Evolutionary conservation across 208 protist species (phyloP).

Genomic region (Trypanosoma vivax): DNA sequence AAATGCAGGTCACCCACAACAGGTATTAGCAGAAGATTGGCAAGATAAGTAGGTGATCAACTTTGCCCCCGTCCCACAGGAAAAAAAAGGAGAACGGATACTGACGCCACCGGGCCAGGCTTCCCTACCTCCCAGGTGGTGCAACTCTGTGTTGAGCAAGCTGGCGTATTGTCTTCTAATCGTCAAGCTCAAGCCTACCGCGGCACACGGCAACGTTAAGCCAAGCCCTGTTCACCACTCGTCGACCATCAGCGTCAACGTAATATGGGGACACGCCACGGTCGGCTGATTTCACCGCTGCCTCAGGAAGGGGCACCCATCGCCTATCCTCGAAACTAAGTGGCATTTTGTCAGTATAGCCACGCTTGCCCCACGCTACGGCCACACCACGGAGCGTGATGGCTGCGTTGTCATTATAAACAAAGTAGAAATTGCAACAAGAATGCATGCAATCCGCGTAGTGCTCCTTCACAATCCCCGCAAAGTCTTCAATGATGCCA

Average conservation of each 20-base stretch:
- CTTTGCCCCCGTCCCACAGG: too few species aligned
- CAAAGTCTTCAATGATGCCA: conserved; percentile 18
- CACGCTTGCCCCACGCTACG: conserved; percentile 7
- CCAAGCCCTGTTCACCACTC: conserved; percentile 24
- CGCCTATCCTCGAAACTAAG: conserved; percentile 32
- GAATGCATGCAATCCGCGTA: conserved; percentile 18
- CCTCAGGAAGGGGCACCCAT: conserved; percentile 50
- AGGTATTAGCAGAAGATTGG: too few species aligned
- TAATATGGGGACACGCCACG: conserved; percentile 20
- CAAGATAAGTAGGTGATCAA: too few species aligned
- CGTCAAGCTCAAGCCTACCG: too few species aligned
- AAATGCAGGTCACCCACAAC: too few species aligned
- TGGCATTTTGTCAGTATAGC: conserved; percentile 7
- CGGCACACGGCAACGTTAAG: too few species aligned
- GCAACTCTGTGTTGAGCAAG: too few species aligned
- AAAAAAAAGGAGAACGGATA: too few species aligned
- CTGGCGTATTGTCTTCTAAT: too few species aligned
- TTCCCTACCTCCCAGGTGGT: too few species aligned
- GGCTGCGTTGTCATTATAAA: conserved; percentile 12
- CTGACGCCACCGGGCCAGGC: too few species aligned
- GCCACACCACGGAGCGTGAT: conserved; percentile 7
- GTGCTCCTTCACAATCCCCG: conserved; percentile 9
- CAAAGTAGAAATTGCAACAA: conserved; percentile 40
- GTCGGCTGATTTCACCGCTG: conserved; percentile 23
- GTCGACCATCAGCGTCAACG: conserved; percentile 18